Base-by-base conservation (phyloP, 225 moss, liverwort and hornwort species). In the Marchantia paleacea region DNA sequence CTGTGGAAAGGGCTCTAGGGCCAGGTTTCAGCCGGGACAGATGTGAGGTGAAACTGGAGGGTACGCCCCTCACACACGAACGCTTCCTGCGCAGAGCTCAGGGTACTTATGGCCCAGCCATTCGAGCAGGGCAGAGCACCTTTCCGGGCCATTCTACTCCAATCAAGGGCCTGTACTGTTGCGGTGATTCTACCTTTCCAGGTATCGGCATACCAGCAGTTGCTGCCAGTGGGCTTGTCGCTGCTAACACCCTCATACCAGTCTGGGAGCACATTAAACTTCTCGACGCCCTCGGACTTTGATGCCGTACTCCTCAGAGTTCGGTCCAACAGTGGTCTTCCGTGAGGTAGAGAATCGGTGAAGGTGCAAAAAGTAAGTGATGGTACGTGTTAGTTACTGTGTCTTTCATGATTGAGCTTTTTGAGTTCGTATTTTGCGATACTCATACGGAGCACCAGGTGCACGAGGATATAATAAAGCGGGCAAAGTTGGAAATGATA, bases 91-190 rank as follows among this genome's bases (percentile, higher is more conserved):
- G 94, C n/a, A 83, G 97, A 51, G 89, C 88, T 62, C 89, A 88
- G 57, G 97, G 97, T 20, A 97, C 91, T n/a, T 97, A 94, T 68
- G 97, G 97, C 31, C 97, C 97, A 4, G 97, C 93, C 49, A 97
- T 97, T 80, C 89, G 90, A n/a, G 94, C 94, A 7, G 94, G 97
- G 14, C 87, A 90, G 52, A 88, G 88, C 24, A 70, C 87, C 75
- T 97, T 97, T 53, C 97, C 97, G 8, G 86, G 88, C 85, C 92
- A 94, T 55, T 81, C 86, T 62, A 97, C 94, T 49, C 87, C 94
- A 30, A 81, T 97, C 75, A 78, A 80, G 53, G 87, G 91, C 58
- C 87, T 97, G 80, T 87, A 76, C 74, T 97, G 97, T 55, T 97
- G 94, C 25, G 97, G 97, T 10, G 97, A 94, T 75, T 97, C 97